Evolutionary conservation across 306 rosid species (phyloP).

Genomic region (Acacia crassicarpa): DNA sequence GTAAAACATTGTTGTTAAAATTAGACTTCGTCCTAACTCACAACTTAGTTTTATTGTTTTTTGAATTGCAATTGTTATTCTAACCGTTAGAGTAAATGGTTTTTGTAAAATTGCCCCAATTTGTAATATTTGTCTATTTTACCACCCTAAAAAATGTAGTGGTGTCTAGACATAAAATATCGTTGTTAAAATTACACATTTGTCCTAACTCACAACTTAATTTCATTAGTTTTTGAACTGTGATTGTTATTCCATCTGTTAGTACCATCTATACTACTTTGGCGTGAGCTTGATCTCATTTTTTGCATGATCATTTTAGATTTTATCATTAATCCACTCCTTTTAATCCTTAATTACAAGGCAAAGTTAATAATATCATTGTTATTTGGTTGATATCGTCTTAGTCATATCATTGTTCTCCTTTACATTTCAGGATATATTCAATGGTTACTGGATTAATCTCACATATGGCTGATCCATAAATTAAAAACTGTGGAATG

Average conservation of each 20-base stretch:
- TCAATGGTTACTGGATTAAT: neutral
- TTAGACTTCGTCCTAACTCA: neutral
- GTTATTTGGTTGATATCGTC: neutral
- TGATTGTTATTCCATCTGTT: neutral
- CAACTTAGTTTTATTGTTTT: conserved; percentile 7
- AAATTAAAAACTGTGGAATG: neutral
- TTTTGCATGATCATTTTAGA: neutral
- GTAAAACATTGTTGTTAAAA: too few relatives aligned
- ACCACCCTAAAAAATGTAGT: too few relatives aligned
- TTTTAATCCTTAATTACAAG: neutral
- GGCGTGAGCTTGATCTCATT: neutral
- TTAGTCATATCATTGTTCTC: neutral
- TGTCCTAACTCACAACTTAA: neutral
- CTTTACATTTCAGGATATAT: neutral
- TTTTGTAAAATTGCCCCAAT: too few relatives aligned
- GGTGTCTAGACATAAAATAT: too few relatives aligned
- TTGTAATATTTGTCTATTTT: too few relatives aligned
- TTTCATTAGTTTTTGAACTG: conserved; percentile 16
- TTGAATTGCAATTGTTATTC: conserved; percentile 9
- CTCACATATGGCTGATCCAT: neutral
- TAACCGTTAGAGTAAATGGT: neutral
- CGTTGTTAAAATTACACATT: too few relatives aligned
- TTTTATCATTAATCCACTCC: neutral
- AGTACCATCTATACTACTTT: neutral
- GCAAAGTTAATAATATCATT: neutral